phyloP scores from a whole-genome alignment of 2,329 filamentous ascomycete species.

The Claviceps sp. region DNA sequence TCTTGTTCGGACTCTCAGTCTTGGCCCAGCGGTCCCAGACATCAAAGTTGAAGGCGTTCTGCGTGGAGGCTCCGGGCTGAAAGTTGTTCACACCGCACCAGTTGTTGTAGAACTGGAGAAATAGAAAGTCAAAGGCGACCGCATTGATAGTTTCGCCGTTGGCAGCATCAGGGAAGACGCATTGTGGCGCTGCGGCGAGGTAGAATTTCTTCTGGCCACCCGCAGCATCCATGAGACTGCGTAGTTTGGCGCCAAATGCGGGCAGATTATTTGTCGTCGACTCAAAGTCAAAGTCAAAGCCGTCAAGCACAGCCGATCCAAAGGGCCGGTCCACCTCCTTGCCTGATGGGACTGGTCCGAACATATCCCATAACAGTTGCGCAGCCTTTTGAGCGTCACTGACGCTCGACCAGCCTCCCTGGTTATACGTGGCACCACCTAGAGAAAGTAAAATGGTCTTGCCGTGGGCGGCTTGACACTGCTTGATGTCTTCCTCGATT shows the following conservation, averaged over 20 bases:
- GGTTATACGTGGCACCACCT: slow-evolving; percentile 55
- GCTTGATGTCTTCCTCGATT: slow-evolving; percentile 42
- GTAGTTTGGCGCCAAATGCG: slow-evolving; percentile 45
- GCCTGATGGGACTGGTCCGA: slow-evolving; percentile 40
- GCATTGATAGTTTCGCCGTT: slow-evolving; percentile 42
- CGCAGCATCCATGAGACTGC: slow-evolving; percentile 38
- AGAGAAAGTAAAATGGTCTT: slow-evolving; percentile 64
- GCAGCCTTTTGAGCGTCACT: slow-evolving; percentile 41
- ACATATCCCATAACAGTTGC: slow-evolving; percentile 54
- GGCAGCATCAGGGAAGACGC: slow-evolving; percentile 48
- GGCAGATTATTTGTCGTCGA: slow-evolving; percentile 43
- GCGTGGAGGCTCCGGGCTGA: slow-evolving; percentile 25
- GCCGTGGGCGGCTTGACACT: slow-evolving; percentile 46
- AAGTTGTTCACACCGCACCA: slow-evolving; percentile 46
- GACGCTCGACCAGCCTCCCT: slow-evolving; percentile 49
- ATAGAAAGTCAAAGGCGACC: slow-evolving; percentile 45
- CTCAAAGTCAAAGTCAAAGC: slow-evolving; percentile 69
- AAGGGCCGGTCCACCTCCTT: slow-evolving; percentile 39
- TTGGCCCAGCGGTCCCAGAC: slow-evolving; percentile 55
- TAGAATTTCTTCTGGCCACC: slow-evolving; percentile 44
- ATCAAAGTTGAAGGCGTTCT: slow-evolving; percentile 46
- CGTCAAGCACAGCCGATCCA: slow-evolving; percentile 45
- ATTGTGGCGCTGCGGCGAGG: slow-evolving; percentile 56
- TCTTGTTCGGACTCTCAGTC: slow-evolving; percentile 37
- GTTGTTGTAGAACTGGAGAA: slow-evolving; percentile 59